A percentile compares a stretch with the other conserved stretches of the same genome.
Evolutionary conservation across 257 asterid genomes (phyloP).

Genomic region (Solanum virginianum): DNA sequence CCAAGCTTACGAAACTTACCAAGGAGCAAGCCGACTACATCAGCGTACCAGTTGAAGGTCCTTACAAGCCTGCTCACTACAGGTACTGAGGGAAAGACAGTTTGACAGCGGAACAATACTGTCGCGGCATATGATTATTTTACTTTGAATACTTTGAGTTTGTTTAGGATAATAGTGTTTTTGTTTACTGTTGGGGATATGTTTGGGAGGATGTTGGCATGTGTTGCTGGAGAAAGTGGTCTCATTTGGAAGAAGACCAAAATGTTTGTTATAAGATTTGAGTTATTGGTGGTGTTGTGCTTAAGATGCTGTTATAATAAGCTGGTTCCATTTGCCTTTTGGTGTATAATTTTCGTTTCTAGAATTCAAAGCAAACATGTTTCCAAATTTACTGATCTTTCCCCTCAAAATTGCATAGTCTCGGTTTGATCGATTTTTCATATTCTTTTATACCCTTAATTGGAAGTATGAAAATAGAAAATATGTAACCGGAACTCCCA

Average conservation of each 20-base stretch:
- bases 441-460: no score
- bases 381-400: not conserved
- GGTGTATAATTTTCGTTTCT: not conserved
- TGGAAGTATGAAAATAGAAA: no score
- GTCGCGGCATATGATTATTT: not conserved
- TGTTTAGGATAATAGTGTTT: not conserved
- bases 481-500: no score
- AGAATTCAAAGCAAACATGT: not conserved
- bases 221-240: not conserved
- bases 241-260: conserved; percentile 2
- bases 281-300: conserved; percentile 1
- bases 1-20: conserved; percentile 40
- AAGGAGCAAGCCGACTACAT: conserved; percentile 45
- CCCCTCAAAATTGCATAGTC: no score
- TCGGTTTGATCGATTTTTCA: no score
- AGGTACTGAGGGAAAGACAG: conserved; percentile 28
- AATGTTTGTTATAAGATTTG: conserved; percentile 8
- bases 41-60: conserved; percentile 46
- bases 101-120: not conserved
- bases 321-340: not conserved
- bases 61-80: conserved; percentile 51
- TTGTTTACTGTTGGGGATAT: not conserved
- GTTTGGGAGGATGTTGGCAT: not conserved
- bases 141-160: not conserved
- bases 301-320: not conserved